Base-by-base conservation (phyloP, 495 filamentous ascomycete genomes). In the Aspergillus sclerotioniger region DNA sequence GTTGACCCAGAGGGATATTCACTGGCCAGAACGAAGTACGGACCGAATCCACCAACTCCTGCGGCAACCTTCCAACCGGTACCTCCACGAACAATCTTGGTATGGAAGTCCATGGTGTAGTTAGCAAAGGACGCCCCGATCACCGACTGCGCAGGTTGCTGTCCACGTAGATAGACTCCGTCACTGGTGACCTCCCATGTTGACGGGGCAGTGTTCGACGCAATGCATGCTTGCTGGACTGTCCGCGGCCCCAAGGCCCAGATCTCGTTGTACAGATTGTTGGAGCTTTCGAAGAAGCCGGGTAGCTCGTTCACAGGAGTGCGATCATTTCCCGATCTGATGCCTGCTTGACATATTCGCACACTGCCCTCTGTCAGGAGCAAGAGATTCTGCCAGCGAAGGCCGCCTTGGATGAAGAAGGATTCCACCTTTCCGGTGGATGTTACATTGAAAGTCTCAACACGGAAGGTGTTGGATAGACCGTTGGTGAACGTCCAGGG, bases 371-470 rank as follows among this genome's bases (percentile, higher is more conserved):
- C 20, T 8, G 12, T 57, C 9, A 67, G 37, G 3, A 67, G 41
- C 0, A 19, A 32, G 15, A 67, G 46, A 20, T 41, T 51, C 25
- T 67, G 64, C 64, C 64, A 67, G 13, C 64, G 59, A 3, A 60
- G 54, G 1, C 64, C 64, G n/a, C 64, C 64, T 46, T 67, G 64
- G 8, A 67, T 56, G 28, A 67, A 62, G 28, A 52, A 60, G 5
- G 64, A 63, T 35, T 62, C 37, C 5, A 48, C 51, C n/a, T 41
- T 56, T 33, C 64, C 61, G 8, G 61, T 32, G 8, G 53, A 29
- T 1, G 62, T 63, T 37, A 68, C 53, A 39, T 65, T 68, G 60
- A 68, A 65, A 4, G 65, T 65, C 46, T 68, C 65, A n/a, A 59
- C 49, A 9, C 62, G 60, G 47, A 65, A 65, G 3, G 62, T 61